Evolutionary conservation across 768 basidiomycete species (phyloP), one percentile per base, ranked within the genome.

Genomic region (Suillus subalutaceus): DNA sequence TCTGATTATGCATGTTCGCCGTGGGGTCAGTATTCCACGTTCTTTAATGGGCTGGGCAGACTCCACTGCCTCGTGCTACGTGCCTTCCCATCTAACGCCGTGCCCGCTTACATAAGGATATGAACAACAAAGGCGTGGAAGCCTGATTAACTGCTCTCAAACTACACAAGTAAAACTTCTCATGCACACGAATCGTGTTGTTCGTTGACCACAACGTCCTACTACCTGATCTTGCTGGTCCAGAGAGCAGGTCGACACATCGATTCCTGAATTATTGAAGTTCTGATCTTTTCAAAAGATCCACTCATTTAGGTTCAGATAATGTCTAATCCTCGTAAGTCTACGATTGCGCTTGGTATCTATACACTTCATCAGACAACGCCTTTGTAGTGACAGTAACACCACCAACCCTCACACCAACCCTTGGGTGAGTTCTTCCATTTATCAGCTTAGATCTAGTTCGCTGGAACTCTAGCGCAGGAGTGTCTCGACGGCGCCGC

Each of bases 41-140:
- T 23, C 43, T 56, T 56, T 56, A 35, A 56, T n/a, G 55, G 32
- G 52, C 26, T 18, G 50, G 16, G 8, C 4, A 55, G 8, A 12
- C 40, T 41, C 40, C 37, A 41, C 12, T 15, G 44, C 48, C 67
- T 58, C 37, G 38, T 66, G 65, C 59, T 56, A 63, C 48, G 44
- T 64, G 67, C 30, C 20, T 57, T 52, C 23, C 26, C 55, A 55
- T 23, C 6, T 58, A 61, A 30, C 35, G 32, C 65, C 23, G 30
- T 35, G 48, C 20, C 32, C 43, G 66, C 66, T 70, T 75, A 77
- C 53, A 40, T 75, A 75, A 75, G 6, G 5, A 60, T 32, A 12
- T 32, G 56, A 30, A 18, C 18, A 65, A 62, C 62, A 62, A 40
- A 60, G 55, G 58, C 52, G 63, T 62, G 55, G 50, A 35, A 38